These are phyloP conservation scores for Dendrocalamus latiflorus DNA, from an alignment of 202 grass and related monocot genomes.

Conservation along the genomic window DNA sequence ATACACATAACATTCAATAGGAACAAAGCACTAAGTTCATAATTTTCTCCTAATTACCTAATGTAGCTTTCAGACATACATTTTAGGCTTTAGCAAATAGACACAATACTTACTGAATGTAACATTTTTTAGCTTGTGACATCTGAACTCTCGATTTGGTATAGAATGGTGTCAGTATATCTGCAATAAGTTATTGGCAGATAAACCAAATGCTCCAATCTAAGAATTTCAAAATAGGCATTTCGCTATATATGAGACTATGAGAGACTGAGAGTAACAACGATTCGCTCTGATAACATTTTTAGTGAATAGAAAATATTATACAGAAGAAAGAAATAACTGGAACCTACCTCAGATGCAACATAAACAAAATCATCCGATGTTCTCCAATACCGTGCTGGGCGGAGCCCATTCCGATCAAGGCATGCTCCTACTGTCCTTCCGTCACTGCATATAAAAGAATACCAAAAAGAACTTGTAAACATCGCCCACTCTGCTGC, in stretches of 20 bases:
- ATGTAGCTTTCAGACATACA: slow-evolving; percentile 26
- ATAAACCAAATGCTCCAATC: slow-evolving; percentile 53
- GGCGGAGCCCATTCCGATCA: slow-evolving; percentile 98
- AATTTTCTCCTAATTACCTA: slow-evolving; percentile 36
- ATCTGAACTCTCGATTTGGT: slow-evolving; percentile 52
- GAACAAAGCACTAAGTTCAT: slow-evolving; percentile 20
- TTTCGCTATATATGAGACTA: slow-evolving; percentile 11
- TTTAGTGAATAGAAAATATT: not conserved
- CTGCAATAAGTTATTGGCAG: slow-evolving; percentile 49
- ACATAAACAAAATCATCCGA: slow-evolving; percentile 98
- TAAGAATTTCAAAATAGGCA: slow-evolving; percentile 21
- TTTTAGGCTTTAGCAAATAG: slow-evolving; percentile 45
- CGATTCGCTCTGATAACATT: slow-evolving; percentile 10
- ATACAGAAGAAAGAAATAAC: slow-evolving; percentile 28
- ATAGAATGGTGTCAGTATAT: no score
- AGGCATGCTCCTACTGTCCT: slow-evolving; percentile 90
- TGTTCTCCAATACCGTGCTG: slow-evolving; percentile 99
- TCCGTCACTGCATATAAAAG: slow-evolving; percentile 71
- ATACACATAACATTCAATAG: slow-evolving; percentile 19
- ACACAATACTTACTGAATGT: slow-evolving; percentile 56
- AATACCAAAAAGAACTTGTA: slow-evolving; percentile 18
- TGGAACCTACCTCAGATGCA: slow-evolving; percentile 83
- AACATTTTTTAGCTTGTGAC: slow-evolving; percentile 54
- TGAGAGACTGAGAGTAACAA: no score
- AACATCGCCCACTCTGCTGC: slow-evolving; percentile 14